Percentiles rank a stretch among this genome's conserved stretches.
These are phyloP conservation scores for Clathrus columnatus DNA, from an alignment of 768 basidiomycete species.

Conservation along the genomic window DNA sequence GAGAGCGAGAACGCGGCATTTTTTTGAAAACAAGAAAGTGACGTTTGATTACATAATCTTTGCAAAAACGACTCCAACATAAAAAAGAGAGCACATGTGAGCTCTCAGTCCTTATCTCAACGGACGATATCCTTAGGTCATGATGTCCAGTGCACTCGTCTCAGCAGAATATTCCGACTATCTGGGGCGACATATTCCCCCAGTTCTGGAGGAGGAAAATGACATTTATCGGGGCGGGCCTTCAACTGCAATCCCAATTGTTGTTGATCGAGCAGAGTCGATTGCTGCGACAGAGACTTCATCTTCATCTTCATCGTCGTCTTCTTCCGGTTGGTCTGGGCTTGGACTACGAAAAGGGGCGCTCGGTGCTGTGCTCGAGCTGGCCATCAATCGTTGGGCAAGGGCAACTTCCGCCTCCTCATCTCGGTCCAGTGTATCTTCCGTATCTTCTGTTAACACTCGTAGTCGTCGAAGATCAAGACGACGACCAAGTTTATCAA, in stretches of 20 bases:
- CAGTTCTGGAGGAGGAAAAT: constrained; percentile 20
- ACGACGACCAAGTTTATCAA: constrained; percentile 40
- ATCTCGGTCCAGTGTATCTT: constrained; percentile 37
- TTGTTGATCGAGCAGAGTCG: constrained; percentile 19
- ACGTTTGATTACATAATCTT: background rate
- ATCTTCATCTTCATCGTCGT: constrained; percentile 24
- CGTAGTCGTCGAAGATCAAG: constrained; percentile 34
- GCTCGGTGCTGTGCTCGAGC: constrained; percentile 55
- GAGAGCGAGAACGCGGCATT: constrained; percentile 11
- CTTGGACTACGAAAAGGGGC: constrained; percentile 38
- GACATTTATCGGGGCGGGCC: constrained; percentile 58
- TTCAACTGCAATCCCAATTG: constrained; percentile 14
- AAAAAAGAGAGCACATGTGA: background rate
- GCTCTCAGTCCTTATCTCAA: background rate
- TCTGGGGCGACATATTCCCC: background rate
- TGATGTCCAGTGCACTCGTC: background rate
- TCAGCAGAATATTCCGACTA: background rate
- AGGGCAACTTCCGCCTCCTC: constrained; percentile 35
- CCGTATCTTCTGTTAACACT: constrained; percentile 26
- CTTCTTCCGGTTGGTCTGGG: constrained; percentile 32
- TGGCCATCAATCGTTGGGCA: constrained; percentile 67
- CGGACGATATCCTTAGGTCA: background rate
- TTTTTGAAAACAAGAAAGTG: background rate
- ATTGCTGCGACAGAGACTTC: constrained; percentile 19
- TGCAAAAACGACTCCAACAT: background rate